A percentile compares a stretch with the other conserved stretches of the same genome.
Evolutionary conservation across 148 eudicot species (phyloP).

Genomic region (Euryodendron excelsum): DNA sequence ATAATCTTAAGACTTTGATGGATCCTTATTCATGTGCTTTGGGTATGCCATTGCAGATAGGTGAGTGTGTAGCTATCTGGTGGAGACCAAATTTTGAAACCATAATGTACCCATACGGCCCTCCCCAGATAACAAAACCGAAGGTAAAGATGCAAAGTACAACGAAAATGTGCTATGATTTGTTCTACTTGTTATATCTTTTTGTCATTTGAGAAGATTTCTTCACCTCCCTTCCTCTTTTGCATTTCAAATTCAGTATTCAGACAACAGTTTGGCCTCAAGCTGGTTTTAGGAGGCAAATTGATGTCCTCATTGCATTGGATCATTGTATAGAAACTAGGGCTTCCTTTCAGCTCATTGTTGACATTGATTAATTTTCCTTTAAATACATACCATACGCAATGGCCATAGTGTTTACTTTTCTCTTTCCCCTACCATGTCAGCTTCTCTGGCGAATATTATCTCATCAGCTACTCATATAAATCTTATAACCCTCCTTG

Average conservation of each 20-base stretch:
- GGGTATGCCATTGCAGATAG: constrained; percentile 49
- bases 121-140: constrained; percentile 79
- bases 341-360: neutral
- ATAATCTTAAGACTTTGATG: neutral
- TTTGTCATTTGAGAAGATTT: neutral
- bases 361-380: neutral
- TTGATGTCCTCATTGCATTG: neutral
- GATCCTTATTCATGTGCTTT: neutral
- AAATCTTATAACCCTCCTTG: neutral
- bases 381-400: neutral
- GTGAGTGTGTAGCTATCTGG: constrained; percentile 84
- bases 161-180: neutral
- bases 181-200: neutral
- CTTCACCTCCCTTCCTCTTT: neutral
- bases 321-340: neutral
- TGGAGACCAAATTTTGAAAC: constrained; percentile 85
- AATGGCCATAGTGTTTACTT: too few relatives aligned
- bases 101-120: constrained; percentile 76
- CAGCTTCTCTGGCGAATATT: neutral
- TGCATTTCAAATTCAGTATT: neutral
- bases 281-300: too few relatives aligned
- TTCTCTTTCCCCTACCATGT: neutral
- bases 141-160: constrained; percentile 45
- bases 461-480: neutral
- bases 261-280: neutral